A percentile compares a stretch with the other conserved stretches of the same genome.
These are phyloP conservation scores for Whalleya microplaca DNA, from an alignment of 2,329 filamentous ascomycete species.

Conservation along the genomic window DNA sequence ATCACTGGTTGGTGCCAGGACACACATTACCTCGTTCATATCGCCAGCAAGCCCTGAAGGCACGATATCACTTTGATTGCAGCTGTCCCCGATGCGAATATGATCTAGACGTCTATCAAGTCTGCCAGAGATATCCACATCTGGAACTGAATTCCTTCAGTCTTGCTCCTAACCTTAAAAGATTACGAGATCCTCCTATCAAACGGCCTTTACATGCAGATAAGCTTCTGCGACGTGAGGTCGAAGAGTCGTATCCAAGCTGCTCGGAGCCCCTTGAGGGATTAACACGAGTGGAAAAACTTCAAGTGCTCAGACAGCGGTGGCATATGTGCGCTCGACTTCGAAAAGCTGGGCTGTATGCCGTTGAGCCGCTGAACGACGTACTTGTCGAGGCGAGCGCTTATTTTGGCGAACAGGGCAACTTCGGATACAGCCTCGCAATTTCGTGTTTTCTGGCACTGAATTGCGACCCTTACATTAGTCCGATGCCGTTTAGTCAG, in stretches of 20 bases:
- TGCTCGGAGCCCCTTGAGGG: constrained; percentile 28
- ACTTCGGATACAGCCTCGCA: constrained; percentile 49
- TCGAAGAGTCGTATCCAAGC: constrained; percentile 38
- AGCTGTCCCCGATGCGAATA: constrained; percentile 52
- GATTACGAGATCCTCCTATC: constrained; percentile 38
- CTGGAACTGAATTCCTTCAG: constrained; percentile 50
- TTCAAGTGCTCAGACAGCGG: constrained; percentile 36
- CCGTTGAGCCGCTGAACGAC: constrained; percentile 52
- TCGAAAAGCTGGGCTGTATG: constrained; percentile 46
- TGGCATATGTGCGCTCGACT: constrained; percentile 46
- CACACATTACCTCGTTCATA: constrained; percentile 48
- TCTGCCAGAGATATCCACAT: constrained; percentile 46
- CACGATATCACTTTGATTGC: constrained; percentile 58
- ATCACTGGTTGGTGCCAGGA: constrained; percentile 41
- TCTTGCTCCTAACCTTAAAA: constrained; percentile 45
- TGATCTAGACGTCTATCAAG: constrained; percentile 59
- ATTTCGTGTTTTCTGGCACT: constrained; percentile 52
- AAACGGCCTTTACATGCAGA: constrained; percentile 33
- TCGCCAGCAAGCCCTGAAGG: constrained; percentile 47
- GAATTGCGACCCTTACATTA: constrained; percentile 53
- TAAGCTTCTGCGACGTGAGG: constrained; percentile 16
- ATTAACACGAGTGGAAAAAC: constrained; percentile 11
- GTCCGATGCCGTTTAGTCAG: constrained; percentile 53
- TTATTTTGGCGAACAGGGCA: constrained; percentile 47
- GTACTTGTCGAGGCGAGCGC: constrained; percentile 50